Conservation (phyloP, 805 yeast species). For the Kazachstania africana region DNA sequence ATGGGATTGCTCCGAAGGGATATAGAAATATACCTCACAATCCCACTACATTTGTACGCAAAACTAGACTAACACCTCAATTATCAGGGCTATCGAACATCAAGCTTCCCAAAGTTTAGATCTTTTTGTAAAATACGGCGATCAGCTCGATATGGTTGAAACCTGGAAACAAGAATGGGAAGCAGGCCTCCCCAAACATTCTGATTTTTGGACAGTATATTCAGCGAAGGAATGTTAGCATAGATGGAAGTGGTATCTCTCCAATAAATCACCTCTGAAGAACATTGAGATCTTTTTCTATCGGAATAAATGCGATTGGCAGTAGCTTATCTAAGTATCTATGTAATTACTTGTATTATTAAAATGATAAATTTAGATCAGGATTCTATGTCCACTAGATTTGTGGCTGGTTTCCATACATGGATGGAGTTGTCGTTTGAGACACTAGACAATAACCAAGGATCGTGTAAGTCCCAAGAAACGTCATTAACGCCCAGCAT, state of each 20-base stretch:
- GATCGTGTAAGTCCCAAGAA: conserved; percentile 67
- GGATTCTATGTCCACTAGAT: conserved; percentile 18
- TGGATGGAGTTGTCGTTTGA: conserved; percentile 83
- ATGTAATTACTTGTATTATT: too few relatives aligned
- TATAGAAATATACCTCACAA: conserved; percentile 21
- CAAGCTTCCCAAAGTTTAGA: conserved; percentile 2
- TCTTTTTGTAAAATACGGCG: not conserved
- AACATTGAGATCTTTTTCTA: too few relatives aligned
- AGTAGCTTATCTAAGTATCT: too few relatives aligned
- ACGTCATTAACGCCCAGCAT: conserved; percentile 77
- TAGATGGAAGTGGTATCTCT: too few relatives aligned
- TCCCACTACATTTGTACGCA: conserved; percentile 23
- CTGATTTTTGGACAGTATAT: too few relatives aligned
- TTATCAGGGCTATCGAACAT: conserved; percentile 3
- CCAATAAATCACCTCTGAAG: too few relatives aligned
- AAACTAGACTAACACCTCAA: conserved; percentile 3
- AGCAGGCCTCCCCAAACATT: too few relatives aligned
- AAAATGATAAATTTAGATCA: too few relatives aligned
- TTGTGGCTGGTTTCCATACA: conserved; percentile 58
- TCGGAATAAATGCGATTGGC: too few relatives aligned
- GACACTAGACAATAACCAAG: conserved; percentile 62
- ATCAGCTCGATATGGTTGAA: too few relatives aligned
- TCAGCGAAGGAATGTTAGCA: too few relatives aligned
- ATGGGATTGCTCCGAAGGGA: conserved; percentile 40
- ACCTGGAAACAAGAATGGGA: too few relatives aligned